Conservation (phyloP, 139 green algal species). For the Picochlorum sp. region DNA sequence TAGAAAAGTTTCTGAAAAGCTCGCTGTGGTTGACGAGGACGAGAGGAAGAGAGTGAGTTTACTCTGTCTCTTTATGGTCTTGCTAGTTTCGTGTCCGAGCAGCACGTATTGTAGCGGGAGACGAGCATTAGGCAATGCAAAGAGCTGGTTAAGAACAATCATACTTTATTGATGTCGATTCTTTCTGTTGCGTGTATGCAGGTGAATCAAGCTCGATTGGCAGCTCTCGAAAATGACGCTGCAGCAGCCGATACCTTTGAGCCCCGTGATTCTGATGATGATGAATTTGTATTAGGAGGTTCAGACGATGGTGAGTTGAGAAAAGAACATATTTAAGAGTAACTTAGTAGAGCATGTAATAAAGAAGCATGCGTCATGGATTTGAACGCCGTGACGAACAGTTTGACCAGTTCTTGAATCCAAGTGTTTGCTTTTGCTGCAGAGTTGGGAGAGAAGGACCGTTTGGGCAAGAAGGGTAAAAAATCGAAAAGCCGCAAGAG, state of each 20-base stretch:
- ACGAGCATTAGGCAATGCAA: too few relatives aligned
- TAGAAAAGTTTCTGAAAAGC: slow-evolving; percentile 59
- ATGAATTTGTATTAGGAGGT: slow-evolving; percentile 40
- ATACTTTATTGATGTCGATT: not conserved
- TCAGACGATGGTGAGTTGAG: slow-evolving; percentile 30
- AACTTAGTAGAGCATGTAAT: too few relatives aligned
- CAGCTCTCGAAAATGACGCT: slow-evolving; percentile 64
- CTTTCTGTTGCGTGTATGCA: slow-evolving; percentile 1
- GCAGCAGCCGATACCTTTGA: slow-evolving; percentile 29
- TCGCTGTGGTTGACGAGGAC: slow-evolving; percentile 50
- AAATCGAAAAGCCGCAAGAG: slow-evolving; percentile 15
- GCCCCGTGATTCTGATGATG: slow-evolving; percentile 31
- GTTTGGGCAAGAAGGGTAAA: slow-evolving; percentile 35
- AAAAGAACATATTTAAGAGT: too few relatives aligned
- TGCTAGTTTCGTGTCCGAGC: too few relatives aligned
- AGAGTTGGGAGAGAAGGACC: slow-evolving; percentile 19
- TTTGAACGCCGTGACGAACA: not conserved
- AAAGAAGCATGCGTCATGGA: too few relatives aligned
- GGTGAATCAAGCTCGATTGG: slow-evolving; percentile 49
- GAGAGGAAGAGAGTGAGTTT: slow-evolving; percentile 35
- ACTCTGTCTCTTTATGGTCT: not conserved
- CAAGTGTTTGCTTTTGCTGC: too few relatives aligned
- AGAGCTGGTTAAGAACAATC: too few relatives aligned
- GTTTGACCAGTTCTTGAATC: not conserved
- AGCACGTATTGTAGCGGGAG: too few relatives aligned